These are phyloP conservation scores for Trichoderma harzianum DNA, from an alignment of 2,329 filamentous ascomycete species.

Conservation along the genomic window DNA sequence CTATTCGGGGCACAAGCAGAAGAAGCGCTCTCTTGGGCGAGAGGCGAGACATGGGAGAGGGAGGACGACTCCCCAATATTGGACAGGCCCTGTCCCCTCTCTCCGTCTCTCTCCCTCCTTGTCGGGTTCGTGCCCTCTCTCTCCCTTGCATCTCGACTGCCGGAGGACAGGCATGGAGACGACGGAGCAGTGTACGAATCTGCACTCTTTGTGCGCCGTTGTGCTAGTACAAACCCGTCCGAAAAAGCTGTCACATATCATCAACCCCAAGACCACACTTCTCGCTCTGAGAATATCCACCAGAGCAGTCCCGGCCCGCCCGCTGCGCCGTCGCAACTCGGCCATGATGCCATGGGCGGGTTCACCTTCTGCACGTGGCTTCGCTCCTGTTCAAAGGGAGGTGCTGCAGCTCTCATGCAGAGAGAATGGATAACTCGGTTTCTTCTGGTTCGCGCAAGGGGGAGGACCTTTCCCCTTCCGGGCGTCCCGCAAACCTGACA, in stretches of 20 bases:
- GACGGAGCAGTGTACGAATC: not conserved
- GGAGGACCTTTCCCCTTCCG: not conserved
- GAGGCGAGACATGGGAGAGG: not conserved
- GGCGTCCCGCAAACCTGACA: not conserved
- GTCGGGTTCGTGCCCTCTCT: not conserved
- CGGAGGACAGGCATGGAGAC: not conserved
- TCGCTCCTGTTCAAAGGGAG: slow-evolving; percentile 3
- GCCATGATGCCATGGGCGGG: slow-evolving; percentile 9
- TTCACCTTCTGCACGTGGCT: slow-evolving; percentile 14
- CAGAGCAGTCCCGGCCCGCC: not conserved
- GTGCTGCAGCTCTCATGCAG: not conserved
- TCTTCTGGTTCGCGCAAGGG: not conserved
- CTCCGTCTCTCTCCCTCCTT: not conserved
- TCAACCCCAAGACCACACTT: not conserved
- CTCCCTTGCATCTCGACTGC: slow-evolving; percentile 7
- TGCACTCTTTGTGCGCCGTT: slow-evolving; percentile 1
- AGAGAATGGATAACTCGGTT: not conserved
- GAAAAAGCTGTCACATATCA: slow-evolving; percentile 17
- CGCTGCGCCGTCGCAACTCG: slow-evolving; percentile 13
- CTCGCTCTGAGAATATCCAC: not conserved
- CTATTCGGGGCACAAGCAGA: not conserved
- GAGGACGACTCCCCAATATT: not conserved
- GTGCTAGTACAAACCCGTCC: not conserved
- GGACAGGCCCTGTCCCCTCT: not conserved
- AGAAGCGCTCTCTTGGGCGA: not conserved